A percentile compares a stretch with the other conserved stretches of the same genome.
Evolutionary conservation across 768 basidiomycete genomes (phyloP).

Genomic region (Tulasnella sp.): DNA sequence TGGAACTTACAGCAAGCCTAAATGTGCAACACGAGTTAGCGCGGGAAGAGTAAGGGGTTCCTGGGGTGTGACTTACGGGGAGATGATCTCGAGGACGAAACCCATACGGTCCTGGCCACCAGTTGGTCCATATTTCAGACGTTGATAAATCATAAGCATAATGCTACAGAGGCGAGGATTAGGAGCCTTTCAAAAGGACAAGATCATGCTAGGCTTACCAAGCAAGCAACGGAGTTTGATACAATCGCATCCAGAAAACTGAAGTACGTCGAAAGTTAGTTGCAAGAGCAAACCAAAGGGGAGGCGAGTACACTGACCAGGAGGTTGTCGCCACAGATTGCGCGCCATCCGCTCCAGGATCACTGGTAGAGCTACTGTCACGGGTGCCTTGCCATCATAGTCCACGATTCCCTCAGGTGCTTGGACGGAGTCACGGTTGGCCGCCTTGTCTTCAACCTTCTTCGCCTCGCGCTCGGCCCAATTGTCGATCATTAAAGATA

Average conservation of each 20-base stretch:
- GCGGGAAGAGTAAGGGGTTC: neutral
- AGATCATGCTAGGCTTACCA: neutral
- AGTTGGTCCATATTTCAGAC: constrained; percentile 35
- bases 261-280: constrained; percentile 6
- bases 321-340: constrained; percentile 39
- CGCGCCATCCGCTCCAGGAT: constrained; percentile 37
- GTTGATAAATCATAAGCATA: constrained; percentile 40
- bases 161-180: constrained; percentile 10
- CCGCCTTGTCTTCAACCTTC: neutral
- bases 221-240: constrained; percentile 38
- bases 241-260: constrained; percentile 38
- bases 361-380: constrained; percentile 36
- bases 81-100: constrained; percentile 37
- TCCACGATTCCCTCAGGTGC: neutral
- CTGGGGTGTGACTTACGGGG: constrained; percentile 18
- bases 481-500: constrained; percentile 26
- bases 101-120: constrained; percentile 39
- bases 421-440: neutral
- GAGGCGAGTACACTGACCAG: constrained; percentile 21
- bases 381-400: constrained; percentile 14
- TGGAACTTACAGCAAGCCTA: constrained; percentile 27
- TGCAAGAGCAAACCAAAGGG: neutral
- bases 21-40: neutral
- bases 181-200: neutral
- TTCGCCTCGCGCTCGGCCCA: constrained; percentile 27